Conservation (phyloP, 1,139 yeast species). For the Scheffersomyces parashehatae region DNA sequence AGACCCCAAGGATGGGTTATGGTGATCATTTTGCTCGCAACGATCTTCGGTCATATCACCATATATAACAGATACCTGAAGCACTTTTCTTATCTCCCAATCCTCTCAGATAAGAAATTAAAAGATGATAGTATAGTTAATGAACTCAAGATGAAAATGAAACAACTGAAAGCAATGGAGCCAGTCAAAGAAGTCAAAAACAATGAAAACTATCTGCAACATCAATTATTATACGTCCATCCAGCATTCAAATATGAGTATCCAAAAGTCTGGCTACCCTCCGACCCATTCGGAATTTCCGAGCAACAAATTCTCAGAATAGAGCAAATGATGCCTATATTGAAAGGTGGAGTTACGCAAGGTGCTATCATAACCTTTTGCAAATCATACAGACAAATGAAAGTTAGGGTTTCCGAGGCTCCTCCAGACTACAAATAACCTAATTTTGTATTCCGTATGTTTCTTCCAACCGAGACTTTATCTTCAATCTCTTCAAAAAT, state of each 20-base stretch:
- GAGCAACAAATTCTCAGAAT: conserved; percentile 8
- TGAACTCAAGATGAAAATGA: neutral
- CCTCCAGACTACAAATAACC: conserved; percentile 38
- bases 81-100: conserved; percentile 32
- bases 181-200: neutral
- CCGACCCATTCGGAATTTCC: conserved; percentile 17
- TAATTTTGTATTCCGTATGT: conserved; percentile 8
- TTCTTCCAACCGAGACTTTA: conserved; percentile 22
- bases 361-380: conserved; percentile 29
- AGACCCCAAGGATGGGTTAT: conserved; percentile 48
- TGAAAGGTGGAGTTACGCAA: conserved; percentile 26
- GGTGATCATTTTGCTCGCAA: conserved; percentile 38
- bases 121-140: neutral
- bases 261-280: conserved; percentile 17
- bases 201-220: conserved; percentile 10
- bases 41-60: conserved; percentile 35
- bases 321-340: conserved; percentile 5
- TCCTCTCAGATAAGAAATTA: conserved; percentile 17
- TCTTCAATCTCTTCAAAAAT: conserved; percentile 20
- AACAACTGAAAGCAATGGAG: neutral
- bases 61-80: conserved; percentile 29
- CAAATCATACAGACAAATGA: conserved; percentile 13
- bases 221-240: conserved; percentile 13
- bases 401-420: conserved; percentile 28
- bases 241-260: conserved; percentile 14